These are phyloP conservation scores for Kodamaea anthophila DNA, from an alignment of 1,139 yeast species.

Conservation along the genomic window DNA sequence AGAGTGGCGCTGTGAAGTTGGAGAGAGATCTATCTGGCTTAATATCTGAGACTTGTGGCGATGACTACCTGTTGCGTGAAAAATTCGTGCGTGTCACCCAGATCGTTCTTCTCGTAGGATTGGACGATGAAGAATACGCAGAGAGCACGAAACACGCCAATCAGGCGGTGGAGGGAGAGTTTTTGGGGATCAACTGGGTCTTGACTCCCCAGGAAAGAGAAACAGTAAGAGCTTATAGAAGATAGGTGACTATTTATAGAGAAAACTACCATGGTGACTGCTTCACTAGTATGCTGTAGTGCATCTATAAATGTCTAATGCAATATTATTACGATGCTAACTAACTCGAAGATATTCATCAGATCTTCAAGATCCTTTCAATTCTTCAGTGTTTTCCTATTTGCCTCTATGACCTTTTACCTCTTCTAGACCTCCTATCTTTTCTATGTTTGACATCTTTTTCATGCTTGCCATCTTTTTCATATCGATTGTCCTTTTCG, in stretches of 20 bases:
- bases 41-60: conserved; percentile 58
- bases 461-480: conserved; percentile 13
- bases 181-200: conserved; percentile 67
- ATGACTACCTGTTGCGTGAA: conserved; percentile 66
- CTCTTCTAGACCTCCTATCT: conserved; percentile 1
- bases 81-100: conserved; percentile 79
- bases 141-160: conserved; percentile 24
- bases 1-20: conserved; percentile 74
- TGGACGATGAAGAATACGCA: conserved; percentile 72
- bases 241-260: not conserved
- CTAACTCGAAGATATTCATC: no score
- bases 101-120: conserved; percentile 70
- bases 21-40: conserved; percentile 78
- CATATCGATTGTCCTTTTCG: not conserved
- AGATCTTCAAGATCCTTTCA: no score
- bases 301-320: no score
- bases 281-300: no score
- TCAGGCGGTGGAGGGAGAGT: conserved; percentile 17
- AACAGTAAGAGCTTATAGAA: conserved; percentile 45
- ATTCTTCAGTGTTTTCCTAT: no score
- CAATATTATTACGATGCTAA: no score
- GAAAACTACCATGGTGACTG: no score
- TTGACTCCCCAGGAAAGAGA: conserved; percentile 71
- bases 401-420: no score
- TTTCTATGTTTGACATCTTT: conserved; percentile 2